Evolutionary conservation across 2,329 filamentous ascomycete genomes (phyloP).

Genomic region (Sporothrix pallida): DNA sequence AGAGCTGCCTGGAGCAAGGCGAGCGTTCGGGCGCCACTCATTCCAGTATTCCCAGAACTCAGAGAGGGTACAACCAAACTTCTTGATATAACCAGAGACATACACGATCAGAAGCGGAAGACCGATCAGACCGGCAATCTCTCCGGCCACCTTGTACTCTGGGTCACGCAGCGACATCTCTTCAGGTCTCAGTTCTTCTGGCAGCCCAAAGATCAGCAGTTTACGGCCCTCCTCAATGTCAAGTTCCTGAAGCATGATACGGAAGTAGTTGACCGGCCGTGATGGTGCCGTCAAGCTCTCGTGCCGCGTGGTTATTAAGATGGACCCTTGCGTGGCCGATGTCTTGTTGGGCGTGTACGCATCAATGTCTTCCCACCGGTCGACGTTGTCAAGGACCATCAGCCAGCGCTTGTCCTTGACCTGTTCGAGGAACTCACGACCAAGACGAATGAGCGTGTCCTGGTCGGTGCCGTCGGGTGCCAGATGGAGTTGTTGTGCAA

Average conservation of each 20-base stretch:
- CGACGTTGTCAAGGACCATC: constrained; percentile 38
- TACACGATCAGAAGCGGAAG: constrained; percentile 37
- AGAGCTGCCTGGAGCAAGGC: background rate
- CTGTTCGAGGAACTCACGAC: constrained; percentile 35
- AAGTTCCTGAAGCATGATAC: constrained; percentile 31
- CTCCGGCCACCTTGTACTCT: constrained; percentile 35
- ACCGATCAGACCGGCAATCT: constrained; percentile 32
- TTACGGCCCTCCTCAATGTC: constrained; percentile 35
- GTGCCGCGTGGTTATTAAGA: constrained; percentile 36
- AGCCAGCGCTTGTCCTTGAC: constrained; percentile 36
- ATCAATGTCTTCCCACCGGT: constrained; percentile 37
- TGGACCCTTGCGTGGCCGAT: constrained; percentile 35
- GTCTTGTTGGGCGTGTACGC: constrained; percentile 36
- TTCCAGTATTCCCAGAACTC: constrained; percentile 39
- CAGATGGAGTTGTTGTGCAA: constrained; percentile 36
- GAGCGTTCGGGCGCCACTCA: constrained; percentile 34
- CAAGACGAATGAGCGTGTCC: constrained; percentile 36
- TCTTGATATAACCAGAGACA: constrained; percentile 37
- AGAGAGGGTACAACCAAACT: constrained; percentile 32
- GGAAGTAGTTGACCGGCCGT: constrained; percentile 37
- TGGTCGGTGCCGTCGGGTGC: constrained; percentile 34
- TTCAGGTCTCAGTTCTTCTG: constrained; percentile 33
- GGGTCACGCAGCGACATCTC: constrained; percentile 34
- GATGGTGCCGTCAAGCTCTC: constrained; percentile 36
- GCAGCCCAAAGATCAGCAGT: constrained; percentile 34